Conservation (phyloP, 2,329 filamentous ascomycete species). For the Cyphellophora attinorum region DNA sequence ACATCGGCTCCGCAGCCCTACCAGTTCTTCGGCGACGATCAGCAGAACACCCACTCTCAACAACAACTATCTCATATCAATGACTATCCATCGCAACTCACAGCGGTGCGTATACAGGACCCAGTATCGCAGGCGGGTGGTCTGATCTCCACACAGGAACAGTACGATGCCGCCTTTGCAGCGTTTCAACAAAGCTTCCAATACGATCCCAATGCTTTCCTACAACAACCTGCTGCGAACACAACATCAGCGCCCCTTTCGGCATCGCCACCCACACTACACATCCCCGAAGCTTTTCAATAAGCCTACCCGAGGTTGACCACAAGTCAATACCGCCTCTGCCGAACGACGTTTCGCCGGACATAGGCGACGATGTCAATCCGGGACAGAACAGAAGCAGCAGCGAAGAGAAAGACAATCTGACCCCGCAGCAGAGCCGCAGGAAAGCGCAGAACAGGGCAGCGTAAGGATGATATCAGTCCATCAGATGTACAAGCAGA, state of each 20-base stretch:
- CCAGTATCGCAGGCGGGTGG: no score
- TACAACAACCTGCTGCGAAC: slow-evolving; percentile 19
- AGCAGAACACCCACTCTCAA: slow-evolving; percentile 17
- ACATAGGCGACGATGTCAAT: slow-evolving; percentile 21
- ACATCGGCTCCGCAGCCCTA: slow-evolving; percentile 31
- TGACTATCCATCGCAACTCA: slow-evolving; percentile 24
- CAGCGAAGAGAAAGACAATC: slow-evolving; percentile 44
- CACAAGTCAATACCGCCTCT: slow-evolving; percentile 21
- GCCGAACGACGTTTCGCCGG: slow-evolving; percentile 20
- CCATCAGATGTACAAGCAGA: not conserved
- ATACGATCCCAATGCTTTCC: slow-evolving; percentile 25
- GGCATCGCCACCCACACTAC: slow-evolving; percentile 23
- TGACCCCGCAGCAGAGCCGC: slow-evolving; percentile 47
- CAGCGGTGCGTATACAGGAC: slow-evolving; percentile 21
- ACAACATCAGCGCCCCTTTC: slow-evolving; percentile 2
- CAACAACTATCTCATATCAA: not conserved
- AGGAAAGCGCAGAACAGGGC: slow-evolving; percentile 64
- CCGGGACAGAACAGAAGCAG: slow-evolving; percentile 27
- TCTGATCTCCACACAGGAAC: slow-evolving; percentile 28
- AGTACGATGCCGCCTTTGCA: slow-evolving; percentile 27
- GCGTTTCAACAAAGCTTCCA: slow-evolving; percentile 30
- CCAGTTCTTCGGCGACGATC: slow-evolving; percentile 38
- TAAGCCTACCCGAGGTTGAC: slow-evolving; percentile 21
- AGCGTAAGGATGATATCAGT: slow-evolving; percentile 47
- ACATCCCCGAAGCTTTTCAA: slow-evolving; percentile 25